Conservation (phyloP, 495 filamentous ascomycete species). For the Hypoxylon subgilvum region DNA sequence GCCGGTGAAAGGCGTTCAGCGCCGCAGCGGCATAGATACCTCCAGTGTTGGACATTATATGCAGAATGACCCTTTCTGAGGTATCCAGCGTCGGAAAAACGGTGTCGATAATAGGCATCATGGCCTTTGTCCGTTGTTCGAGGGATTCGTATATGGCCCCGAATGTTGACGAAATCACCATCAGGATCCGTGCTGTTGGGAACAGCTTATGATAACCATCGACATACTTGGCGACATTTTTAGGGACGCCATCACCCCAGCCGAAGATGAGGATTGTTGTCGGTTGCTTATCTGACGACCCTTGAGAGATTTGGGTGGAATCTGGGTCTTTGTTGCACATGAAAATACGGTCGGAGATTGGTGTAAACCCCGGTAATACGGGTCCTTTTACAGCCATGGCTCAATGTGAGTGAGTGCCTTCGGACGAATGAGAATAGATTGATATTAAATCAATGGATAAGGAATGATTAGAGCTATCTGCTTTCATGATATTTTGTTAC, state of each 20-base stretch:
- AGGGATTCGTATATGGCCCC: constrained; percentile 51
- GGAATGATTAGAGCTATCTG: too few species aligned
- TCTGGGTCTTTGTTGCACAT: constrained; percentile 38
- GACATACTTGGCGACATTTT: constrained; percentile 61
- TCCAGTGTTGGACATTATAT: constrained; percentile 32
- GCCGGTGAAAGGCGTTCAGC: constrained; percentile 51
- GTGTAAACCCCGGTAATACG: constrained; percentile 44
- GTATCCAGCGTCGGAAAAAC: constrained; percentile 46
- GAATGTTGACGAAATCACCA: constrained; percentile 57
- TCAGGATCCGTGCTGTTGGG: constrained; percentile 52
- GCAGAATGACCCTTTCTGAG: constrained; percentile 47
- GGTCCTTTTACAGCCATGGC: constrained; percentile 27
- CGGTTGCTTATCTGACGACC: constrained; percentile 37
- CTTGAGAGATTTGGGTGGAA: constrained; percentile 14
- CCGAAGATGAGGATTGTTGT: constrained; percentile 55
- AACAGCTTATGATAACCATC: constrained; percentile 59
- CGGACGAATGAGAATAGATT: too few species aligned
- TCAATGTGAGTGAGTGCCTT: too few species aligned
- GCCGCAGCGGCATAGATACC: constrained; percentile 44
- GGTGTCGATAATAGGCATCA: constrained; percentile 58
- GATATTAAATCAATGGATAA: too few species aligned
- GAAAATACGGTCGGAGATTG: constrained; percentile 48
- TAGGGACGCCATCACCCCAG: constrained; percentile 62
- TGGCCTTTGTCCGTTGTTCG: constrained; percentile 48
- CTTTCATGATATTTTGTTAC: too few species aligned